Conservation (phyloP, 768 basidiomycete genomes). For the Sporobolomyces phaffii region DNA sequence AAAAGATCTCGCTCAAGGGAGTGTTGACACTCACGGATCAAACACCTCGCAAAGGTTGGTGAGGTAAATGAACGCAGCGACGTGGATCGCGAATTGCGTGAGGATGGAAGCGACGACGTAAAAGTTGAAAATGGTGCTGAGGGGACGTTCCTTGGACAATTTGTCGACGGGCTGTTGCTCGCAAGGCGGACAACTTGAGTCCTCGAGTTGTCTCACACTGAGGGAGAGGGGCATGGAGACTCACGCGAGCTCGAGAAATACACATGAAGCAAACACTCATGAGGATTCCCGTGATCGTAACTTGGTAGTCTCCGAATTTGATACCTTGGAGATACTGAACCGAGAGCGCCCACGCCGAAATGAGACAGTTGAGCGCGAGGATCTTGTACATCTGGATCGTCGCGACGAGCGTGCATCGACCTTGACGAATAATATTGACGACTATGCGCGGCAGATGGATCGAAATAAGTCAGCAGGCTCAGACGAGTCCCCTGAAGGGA, state of each 20-base stretch:
- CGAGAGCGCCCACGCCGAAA: slow-evolving; percentile 95
- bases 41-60: slow-evolving; percentile 70
- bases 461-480: too few species aligned
- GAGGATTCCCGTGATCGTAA: slow-evolving; percentile 89
- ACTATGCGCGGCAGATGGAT: slow-evolving; percentile 58
- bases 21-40: slow-evolving; percentile 67
- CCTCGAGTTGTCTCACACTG: too few species aligned
- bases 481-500: too few species aligned
- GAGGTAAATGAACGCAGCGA: slow-evolving; percentile 83
- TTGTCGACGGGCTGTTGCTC: slow-evolving; percentile 79
- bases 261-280: slow-evolving; percentile 99
- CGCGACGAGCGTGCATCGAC: slow-evolving; percentile 95
- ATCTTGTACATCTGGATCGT: slow-evolving; percentile 99
- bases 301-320: slow-evolving; percentile 98
- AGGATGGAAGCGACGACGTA: slow-evolving; percentile 90
- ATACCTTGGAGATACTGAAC: slow-evolving; percentile 98
- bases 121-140: slow-evolving; percentile 93
- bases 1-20: too few species aligned
- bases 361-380: slow-evolving; percentile 90
- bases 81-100: slow-evolving; percentile 88
- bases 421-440: slow-evolving; percentile 94
- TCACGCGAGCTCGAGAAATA: slow-evolving; percentile 91
- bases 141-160: slow-evolving; percentile 82
- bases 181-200: too few species aligned
- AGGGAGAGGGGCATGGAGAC: slow-evolving; percentile 35